Percentiles rank a stretch among this genome's conserved stretches.
These are phyloP conservation scores for Brassica carinata DNA, from an alignment of 345 rosid genomes.

Conservation along the genomic window DNA sequence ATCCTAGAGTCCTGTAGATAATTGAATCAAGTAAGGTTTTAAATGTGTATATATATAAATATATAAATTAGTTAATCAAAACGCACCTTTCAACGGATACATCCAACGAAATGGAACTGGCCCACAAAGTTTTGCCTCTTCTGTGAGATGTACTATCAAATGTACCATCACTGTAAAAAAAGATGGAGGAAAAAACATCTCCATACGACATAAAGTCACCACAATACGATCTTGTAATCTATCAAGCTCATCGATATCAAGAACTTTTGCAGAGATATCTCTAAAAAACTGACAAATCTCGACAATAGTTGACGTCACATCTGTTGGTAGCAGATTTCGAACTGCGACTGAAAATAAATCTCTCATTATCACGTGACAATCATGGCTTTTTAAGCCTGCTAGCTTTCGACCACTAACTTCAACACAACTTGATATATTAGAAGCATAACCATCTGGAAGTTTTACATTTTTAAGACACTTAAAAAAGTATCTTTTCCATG, in stretches of 20 bases:
- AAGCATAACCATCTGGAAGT: neutral
- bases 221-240: neutral
- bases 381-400: neutral
- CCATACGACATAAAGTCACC: neutral
- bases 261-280: neutral
- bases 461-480: neutral
- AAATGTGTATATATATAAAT: neutral
- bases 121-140: neutral
- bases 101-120: slow-evolving; percentile 20
- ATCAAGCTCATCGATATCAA: neutral
- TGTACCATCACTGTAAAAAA: slow-evolving; percentile 8
- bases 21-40: neutral
- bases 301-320: neutral
- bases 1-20: neutral
- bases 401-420: neutral
- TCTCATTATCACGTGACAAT: slow-evolving; percentile 2
- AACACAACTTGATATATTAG: neutral
- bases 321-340: neutral
- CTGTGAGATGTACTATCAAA: neutral
- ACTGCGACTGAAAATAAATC: neutral
- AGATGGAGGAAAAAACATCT: slow-evolving; percentile 6
- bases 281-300: neutral
- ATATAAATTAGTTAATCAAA: neutral
- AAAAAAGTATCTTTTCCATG: neutral
- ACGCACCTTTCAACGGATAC: neutral